Conservation (phyloP, 352 stramenopile species). For the Chrysophaeum taylorii region DNA sequence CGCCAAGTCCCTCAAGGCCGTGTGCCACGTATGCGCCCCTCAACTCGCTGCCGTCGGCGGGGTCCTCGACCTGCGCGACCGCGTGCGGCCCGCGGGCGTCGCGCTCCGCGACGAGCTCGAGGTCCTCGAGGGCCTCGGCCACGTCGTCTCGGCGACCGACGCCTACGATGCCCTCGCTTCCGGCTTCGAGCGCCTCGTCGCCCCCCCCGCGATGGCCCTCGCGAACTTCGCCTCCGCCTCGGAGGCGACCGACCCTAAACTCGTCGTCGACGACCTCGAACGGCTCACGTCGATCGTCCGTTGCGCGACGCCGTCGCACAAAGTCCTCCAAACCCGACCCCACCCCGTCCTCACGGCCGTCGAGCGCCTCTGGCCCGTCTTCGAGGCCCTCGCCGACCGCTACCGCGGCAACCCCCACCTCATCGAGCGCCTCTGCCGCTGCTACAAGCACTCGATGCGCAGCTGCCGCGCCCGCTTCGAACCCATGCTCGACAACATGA, state of each 20-base stretch:
- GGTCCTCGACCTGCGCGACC: constrained; percentile 47
- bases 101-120: constrained; percentile 51
- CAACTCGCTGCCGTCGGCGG: constrained; percentile 38
- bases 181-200: not conserved
- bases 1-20: constrained; percentile 48
- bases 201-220: not conserved
- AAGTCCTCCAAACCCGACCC: constrained; percentile 17
- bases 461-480: constrained; percentile 40
- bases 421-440: constrained; percentile 53
- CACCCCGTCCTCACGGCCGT: constrained; percentile 42
- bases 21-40: constrained; percentile 43
- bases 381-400: constrained; percentile 37
- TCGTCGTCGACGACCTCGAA: constrained; percentile 44
- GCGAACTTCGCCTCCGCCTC: not conserved
- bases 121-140: constrained; percentile 54
- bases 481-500: constrained; percentile 43
- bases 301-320: constrained; percentile 33
- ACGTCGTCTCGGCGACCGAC: constrained; percentile 33
- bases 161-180: constrained; percentile 23
- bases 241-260: constrained; percentile 11
- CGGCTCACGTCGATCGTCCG: constrained; percentile 47
- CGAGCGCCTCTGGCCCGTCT: constrained; percentile 44
- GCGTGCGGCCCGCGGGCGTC: constrained; percentile 31
- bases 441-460: constrained; percentile 54
- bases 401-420: constrained; percentile 26